Conservation (phyloP, 2,329 filamentous ascomycete species). For the Aspergillus glaucus region DNA sequence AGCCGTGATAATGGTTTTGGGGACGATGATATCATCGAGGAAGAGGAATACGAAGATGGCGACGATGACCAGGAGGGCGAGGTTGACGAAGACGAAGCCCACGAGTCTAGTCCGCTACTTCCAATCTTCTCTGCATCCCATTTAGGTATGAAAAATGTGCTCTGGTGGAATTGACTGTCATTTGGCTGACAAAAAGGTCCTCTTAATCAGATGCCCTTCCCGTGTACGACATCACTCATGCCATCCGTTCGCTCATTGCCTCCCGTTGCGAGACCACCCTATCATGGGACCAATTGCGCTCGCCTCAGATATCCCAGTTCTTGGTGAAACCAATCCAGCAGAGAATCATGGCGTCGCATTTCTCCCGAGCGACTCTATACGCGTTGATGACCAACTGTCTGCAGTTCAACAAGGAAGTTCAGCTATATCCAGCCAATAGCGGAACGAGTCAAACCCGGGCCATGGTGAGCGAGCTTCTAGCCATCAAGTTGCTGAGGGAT, state of each 20-base stretch:
- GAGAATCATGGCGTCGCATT: constrained; percentile 74
- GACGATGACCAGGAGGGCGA: constrained; percentile 30
- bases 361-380: constrained; percentile 80
- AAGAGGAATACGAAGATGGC: constrained; percentile 35
- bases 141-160: constrained; percentile 51
- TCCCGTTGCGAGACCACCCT: constrained; percentile 85
- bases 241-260: constrained; percentile 77
- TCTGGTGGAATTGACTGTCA: not conserved
- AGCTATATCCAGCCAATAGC: constrained; percentile 73
- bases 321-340: constrained; percentile 92
- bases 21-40: constrained; percentile 23
- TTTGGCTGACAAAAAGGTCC: not conserved
- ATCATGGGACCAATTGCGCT: constrained; percentile 89
- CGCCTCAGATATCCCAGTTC: constrained; percentile 94
- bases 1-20: constrained; percentile 14
- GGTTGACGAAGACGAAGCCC: constrained; percentile 36
- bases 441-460: constrained; percentile 79
- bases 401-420: constrained; percentile 83
- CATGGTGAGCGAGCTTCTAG: constrained; percentile 82
- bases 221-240: constrained; percentile 84
- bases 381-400: constrained; percentile 89
- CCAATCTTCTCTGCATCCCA: constrained; percentile 76
- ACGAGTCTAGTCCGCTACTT: constrained; percentile 51
- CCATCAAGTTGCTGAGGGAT: constrained; percentile 83
- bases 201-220: constrained; percentile 65